A percentile compares a stretch with the other conserved stretches of the same genome.
Evolutionary conservation across 805 yeast genomes (phyloP).

Genomic region (Teunomyces pallodes): DNA sequence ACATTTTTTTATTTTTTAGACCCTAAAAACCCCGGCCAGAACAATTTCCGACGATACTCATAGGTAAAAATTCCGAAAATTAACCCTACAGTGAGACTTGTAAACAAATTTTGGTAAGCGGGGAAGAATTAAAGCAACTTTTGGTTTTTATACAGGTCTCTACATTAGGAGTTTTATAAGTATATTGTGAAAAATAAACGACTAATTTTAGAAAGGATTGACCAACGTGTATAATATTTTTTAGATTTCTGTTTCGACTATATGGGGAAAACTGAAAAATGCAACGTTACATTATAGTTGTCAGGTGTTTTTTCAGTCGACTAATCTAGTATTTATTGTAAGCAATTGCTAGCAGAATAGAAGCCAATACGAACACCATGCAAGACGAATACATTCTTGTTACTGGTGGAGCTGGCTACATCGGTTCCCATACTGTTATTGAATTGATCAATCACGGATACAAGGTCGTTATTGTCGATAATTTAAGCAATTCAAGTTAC

Average conservation of each 20-base stretch:
- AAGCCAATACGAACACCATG: not conserved
- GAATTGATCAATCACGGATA: constrained; percentile 60
- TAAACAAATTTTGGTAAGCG: not conserved
- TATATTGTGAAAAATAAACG: not conserved
- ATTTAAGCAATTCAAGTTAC: constrained; percentile 61
- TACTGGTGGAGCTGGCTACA: constrained; percentile 86
- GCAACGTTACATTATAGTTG: not conserved
- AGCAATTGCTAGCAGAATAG: no score
- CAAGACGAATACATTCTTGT: constrained; percentile 50
- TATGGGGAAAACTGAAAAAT: not conserved
- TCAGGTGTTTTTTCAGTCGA: not conserved
- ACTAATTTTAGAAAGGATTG: not conserved
- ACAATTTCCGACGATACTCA: no score
- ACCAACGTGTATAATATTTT: not conserved
- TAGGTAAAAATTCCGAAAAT: no score
- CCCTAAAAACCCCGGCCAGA: not conserved
- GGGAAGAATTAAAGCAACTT: not conserved
- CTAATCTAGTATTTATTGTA: not conserved
- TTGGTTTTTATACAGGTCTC: no score
- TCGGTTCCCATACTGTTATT: constrained; percentile 77
- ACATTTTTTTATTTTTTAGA: not conserved
- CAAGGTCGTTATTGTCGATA: constrained; percentile 72
- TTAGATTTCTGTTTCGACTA: not conserved
- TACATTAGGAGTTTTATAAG: no score
- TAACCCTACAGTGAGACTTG: no score